A percentile compares a stretch with the other conserved stretches of the same genome.
Evolutionary conservation across 2,329 filamentous ascomycete genomes (phyloP).

Genomic region (Fusarium pseudonygamai): DNA sequence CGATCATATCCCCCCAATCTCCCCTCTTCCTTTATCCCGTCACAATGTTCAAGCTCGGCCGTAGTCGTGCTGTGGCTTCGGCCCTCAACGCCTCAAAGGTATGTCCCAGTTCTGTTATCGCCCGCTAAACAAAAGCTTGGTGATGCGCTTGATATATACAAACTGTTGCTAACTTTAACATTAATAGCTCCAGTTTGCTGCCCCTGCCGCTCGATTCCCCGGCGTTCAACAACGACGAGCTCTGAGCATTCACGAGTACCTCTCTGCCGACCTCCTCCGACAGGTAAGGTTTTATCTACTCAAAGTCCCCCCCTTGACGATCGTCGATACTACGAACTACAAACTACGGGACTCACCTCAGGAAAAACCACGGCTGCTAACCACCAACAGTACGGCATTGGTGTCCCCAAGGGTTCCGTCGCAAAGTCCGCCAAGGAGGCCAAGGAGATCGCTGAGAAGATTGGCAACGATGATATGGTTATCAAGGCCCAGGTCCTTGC

Average conservation of each 20-base stretch:
- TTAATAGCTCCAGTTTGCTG: constrained; percentile 46
- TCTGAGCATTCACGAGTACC: constrained; percentile 98
- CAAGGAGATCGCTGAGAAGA: constrained; percentile 87
- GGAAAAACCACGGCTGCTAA: constrained; percentile 23
- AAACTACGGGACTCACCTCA: constrained; percentile 14
- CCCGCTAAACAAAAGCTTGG: constrained; percentile 16
- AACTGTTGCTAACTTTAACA: constrained; percentile 20
- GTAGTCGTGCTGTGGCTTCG: constrained; percentile 82
- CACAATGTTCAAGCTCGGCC: constrained; percentile 86
- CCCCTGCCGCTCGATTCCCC: constrained; percentile 66
- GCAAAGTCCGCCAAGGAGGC: constrained; percentile 87
- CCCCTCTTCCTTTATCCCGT: constrained; percentile 44
- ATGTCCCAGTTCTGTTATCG: constrained; percentile 44
- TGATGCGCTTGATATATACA: neutral
- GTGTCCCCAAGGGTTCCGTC: constrained; percentile 89
- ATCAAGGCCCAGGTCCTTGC: constrained; percentile 99
- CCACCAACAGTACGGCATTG: constrained; percentile 82
- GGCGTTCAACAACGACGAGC: constrained; percentile 84
- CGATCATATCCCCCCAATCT: constrained; percentile 14
- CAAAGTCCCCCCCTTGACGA: constrained; percentile 14
- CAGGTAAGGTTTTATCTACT: constrained; percentile 58
- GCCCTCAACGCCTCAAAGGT: constrained; percentile 83
- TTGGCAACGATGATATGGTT: constrained; percentile 96
- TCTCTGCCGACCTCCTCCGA: constrained; percentile 90
- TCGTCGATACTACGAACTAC: constrained; percentile 23